Percentiles rank a stretch among this genome's conserved stretches.
These are phyloP conservation scores for Ricinus communis DNA, from an alignment of 345 rosid genomes.

Conservation along the genomic window DNA sequence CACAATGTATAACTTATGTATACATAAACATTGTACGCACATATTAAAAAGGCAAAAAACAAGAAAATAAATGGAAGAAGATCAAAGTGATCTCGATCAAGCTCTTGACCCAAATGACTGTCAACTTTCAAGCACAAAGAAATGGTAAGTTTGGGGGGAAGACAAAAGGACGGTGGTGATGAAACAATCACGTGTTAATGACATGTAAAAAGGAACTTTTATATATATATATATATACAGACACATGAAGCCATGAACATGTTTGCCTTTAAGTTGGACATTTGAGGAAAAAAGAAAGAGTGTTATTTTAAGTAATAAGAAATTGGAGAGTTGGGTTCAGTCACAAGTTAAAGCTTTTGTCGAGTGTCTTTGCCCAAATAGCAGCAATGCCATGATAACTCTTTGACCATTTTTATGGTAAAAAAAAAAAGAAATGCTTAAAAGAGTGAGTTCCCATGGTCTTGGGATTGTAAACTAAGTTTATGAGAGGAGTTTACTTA, in stretches of 20 bases:
- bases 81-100: too few relatives aligned
- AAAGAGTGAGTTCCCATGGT: constrained; percentile 13
- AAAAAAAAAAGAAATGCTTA: background rate
- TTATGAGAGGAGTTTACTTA: background rate
- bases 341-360: background rate
- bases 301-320: background rate
- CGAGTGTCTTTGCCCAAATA: background rate
- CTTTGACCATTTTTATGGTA: constrained; percentile 6
- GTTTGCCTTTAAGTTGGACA: background rate
- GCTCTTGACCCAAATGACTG: too few relatives aligned
- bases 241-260: background rate
- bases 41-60: too few relatives aligned
- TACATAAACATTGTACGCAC: too few relatives aligned
- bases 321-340: background rate
- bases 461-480: constrained; percentile 25
- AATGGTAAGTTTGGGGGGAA: background rate
- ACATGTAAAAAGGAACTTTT: constrained; percentile 15
- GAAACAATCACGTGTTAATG: constrained; percentile 35
- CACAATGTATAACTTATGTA: too few relatives aligned
- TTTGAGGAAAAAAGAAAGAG: background rate
- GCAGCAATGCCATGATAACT: background rate
- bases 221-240: too few relatives aligned
- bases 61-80: too few relatives aligned
- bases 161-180: constrained; percentile 27
- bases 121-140: too few relatives aligned